A percentile compares a stretch with the other conserved stretches of the same genome.
These are phyloP conservation scores for Cytospora paraplurivora DNA, from an alignment of 2,329 filamentous ascomycete genomes.

Conservation along the genomic window DNA sequence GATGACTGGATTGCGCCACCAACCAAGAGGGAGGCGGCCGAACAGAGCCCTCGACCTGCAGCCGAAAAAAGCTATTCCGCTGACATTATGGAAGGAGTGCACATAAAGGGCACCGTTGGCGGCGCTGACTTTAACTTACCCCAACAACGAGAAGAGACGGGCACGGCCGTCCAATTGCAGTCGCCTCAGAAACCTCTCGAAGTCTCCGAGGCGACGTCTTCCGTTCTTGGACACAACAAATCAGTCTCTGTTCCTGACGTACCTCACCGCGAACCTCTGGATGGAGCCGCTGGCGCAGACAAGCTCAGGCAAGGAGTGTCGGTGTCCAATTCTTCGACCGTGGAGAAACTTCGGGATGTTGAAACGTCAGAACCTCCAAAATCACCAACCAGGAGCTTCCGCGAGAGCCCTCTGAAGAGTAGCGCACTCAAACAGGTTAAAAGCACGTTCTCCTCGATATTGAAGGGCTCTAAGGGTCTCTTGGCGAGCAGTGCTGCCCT, in stretches of 20 bases:
- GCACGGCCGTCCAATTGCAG: slow-evolving; percentile 30
- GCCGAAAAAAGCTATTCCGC: slow-evolving; percentile 63
- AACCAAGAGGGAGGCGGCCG: slow-evolving; percentile 38
- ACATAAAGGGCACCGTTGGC: slow-evolving; percentile 51
- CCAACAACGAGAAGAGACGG: slow-evolving; percentile 41
- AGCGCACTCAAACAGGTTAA: slow-evolving; percentile 77
- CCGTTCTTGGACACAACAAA: slow-evolving; percentile 56
- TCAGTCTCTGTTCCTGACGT: slow-evolving; percentile 64
- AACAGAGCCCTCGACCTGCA: slow-evolving; percentile 51
- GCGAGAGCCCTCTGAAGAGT: slow-evolving; percentile 64
- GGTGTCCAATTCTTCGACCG: slow-evolving; percentile 54
- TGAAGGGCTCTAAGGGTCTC: slow-evolving; percentile 84
- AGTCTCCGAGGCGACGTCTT: slow-evolving; percentile 37
- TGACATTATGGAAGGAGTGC: slow-evolving; percentile 61
- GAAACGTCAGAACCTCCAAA: slow-evolving; percentile 48
- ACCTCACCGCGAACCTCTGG: slow-evolving; percentile 34
- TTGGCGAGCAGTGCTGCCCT: slow-evolving; percentile 74
- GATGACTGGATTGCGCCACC: slow-evolving; percentile 66
- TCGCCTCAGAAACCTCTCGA: slow-evolving; percentile 42
- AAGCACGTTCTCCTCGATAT: slow-evolving; percentile 85
- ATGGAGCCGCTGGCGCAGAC: slow-evolving; percentile 34
- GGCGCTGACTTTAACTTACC: slow-evolving; percentile 50
- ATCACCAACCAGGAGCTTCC: slow-evolving; percentile 57
- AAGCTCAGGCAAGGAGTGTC: slow-evolving; percentile 55
- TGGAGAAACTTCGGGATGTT: slow-evolving; percentile 47